Evolutionary conservation across 2,329 filamentous ascomycete genomes (phyloP).

Genomic region (Chalaropsis thielavioides): DNA sequence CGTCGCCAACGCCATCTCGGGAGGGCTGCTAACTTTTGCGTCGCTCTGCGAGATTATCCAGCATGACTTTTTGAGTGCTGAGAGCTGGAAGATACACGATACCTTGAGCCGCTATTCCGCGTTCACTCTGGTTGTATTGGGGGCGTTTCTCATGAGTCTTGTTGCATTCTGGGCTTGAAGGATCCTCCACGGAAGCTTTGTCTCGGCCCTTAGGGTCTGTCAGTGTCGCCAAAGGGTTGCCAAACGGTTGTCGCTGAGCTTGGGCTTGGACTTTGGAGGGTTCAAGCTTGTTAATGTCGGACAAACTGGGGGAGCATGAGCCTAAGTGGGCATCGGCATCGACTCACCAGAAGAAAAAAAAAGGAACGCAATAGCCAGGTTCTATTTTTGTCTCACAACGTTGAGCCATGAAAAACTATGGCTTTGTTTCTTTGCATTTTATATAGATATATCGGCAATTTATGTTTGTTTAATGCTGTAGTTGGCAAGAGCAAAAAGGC

Average conservation of each 20-base stretch:
- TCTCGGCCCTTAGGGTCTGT: background rate
- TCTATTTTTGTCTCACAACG: background rate
- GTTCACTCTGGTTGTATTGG: constrained; percentile 42
- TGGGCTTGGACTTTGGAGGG: background rate
- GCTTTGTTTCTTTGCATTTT: no score
- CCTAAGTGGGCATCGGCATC: background rate
- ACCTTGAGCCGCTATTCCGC: constrained; percentile 40
- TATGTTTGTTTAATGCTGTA: no score
- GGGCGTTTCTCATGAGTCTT: constrained; percentile 48
- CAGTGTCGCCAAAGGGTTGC: no score
- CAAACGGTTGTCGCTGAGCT: no score
- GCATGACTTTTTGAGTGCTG: constrained; percentile 55
- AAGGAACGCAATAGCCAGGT: background rate
- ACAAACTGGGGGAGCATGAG: background rate
- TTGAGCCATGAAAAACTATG: no score
- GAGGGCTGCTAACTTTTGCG: constrained; percentile 56
- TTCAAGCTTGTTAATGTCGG: background rate
- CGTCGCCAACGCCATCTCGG: constrained; percentile 59
- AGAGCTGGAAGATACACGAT: constrained; percentile 43
- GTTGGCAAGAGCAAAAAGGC: background rate
- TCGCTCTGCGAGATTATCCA: constrained; percentile 57
- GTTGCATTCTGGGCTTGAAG: constrained; percentile 47
- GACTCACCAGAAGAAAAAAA: background rate
- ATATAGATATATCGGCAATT: no score
- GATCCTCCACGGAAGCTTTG: background rate